Evolutionary conservation across 345 rosid genomes (phyloP).

Genomic region (Moricandia moricandioides): DNA sequence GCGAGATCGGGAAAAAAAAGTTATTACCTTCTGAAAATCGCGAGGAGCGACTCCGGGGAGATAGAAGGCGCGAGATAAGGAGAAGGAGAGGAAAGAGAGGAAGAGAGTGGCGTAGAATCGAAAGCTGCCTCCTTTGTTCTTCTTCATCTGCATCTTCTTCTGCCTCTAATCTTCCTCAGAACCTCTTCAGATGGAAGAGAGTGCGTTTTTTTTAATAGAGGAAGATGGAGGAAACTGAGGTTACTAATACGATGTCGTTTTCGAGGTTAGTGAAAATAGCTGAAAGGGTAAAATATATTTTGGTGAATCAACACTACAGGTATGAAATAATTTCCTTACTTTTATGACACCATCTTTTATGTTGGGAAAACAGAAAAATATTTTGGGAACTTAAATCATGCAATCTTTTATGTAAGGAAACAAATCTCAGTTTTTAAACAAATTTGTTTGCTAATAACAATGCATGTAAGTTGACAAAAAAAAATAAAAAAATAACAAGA

Average conservation of each 20-base stretch:
- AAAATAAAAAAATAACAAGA: too few relatives aligned
- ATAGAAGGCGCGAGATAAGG: conserved; percentile 66
- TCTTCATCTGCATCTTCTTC: conserved; percentile 17
- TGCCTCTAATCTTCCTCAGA: not conserved
- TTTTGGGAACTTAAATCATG: not conserved
- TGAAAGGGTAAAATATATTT: not conserved
- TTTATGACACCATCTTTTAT: not conserved
- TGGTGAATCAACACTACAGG: not conserved
- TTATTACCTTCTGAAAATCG: conserved; percentile 66
- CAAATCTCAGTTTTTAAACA: too few relatives aligned
- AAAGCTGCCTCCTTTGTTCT: conserved; percentile 39
- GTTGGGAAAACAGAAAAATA: not conserved
- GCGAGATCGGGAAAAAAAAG: not conserved
- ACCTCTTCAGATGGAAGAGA: conserved; percentile 22
- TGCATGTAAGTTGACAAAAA: too few relatives aligned
- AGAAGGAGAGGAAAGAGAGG: conserved; percentile 45
- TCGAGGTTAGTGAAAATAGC: not conserved
- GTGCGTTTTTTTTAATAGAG: not conserved
- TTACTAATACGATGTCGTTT: conserved; percentile 19
- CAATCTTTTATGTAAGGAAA: too few relatives aligned
- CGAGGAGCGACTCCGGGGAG: conserved; percentile 99
- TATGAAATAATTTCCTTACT: not conserved
- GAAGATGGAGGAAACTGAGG: not conserved
- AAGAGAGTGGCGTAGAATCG: conserved; percentile 32
- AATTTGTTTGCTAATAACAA: too few relatives aligned